A percentile compares a stretch with the other conserved stretches of the same genome.
These are phyloP conservation scores for Nannochloropsis gaditana DNA, from an alignment of 108 stramenopile species.

Conservation along the genomic window DNA sequence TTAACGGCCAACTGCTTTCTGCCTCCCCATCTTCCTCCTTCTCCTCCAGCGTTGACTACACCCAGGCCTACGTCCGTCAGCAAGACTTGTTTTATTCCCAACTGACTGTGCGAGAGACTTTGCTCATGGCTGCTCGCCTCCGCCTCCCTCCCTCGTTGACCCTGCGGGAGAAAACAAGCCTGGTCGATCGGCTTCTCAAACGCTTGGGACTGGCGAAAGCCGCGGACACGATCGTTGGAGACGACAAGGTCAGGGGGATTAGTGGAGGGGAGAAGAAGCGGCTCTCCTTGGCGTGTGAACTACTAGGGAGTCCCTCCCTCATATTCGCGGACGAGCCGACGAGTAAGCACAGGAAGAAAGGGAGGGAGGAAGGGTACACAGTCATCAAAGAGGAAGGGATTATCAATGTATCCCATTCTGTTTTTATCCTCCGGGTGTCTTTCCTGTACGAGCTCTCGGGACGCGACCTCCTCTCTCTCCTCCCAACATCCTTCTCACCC, in stretches of 20 bases:
- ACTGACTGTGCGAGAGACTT: constrained; percentile 57
- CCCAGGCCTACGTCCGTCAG: constrained; percentile 50
- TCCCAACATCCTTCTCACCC: not conserved
- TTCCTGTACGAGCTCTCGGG: too few relatives aligned
- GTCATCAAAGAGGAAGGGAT: too few relatives aligned
- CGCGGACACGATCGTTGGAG: constrained; percentile 42
- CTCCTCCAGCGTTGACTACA: not conserved
- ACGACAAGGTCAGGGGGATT: constrained; percentile 48
- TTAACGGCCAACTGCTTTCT: constrained; percentile 6
- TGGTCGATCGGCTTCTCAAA: constrained; percentile 44
- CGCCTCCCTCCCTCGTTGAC: constrained; percentile 38
- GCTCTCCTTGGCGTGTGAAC: constrained; percentile 59
- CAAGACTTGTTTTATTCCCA: constrained; percentile 53
- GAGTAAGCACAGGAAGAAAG: constrained; percentile 45
- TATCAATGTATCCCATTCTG: too few relatives aligned
- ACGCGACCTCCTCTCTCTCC: not conserved
- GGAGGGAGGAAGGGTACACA: not conserved
- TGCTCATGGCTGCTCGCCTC: constrained; percentile 51
- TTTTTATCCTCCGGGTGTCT: too few relatives aligned
- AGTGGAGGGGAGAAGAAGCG: constrained; percentile 57
- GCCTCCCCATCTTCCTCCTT: not conserved
- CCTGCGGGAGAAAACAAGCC: constrained; percentile 35
- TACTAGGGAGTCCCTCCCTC: constrained; percentile 55
- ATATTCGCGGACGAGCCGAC: constrained; percentile 68
- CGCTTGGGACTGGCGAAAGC: constrained; percentile 45